Percentiles rank a stretch among this genome's conserved stretches.
Conservation (phyloP, 2,329 filamentous ascomycete species). For the Colletotrichum cordylinicola region DNA sequence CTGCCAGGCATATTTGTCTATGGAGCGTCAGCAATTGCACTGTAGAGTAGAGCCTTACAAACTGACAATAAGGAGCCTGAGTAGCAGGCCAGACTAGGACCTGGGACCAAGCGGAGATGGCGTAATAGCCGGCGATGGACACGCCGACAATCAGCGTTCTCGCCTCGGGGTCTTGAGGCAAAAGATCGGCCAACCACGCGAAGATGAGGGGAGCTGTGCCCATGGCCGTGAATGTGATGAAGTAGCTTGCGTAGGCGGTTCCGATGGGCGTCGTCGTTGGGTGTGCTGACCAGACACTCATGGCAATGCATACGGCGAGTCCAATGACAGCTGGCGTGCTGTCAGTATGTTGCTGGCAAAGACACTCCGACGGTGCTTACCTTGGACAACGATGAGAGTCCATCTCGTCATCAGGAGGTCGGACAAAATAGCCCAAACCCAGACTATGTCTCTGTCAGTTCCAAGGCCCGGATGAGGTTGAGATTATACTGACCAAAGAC, state of each 20-base stretch:
- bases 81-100: conserved; percentile 57
- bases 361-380: conserved; percentile 23
- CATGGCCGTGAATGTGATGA: conserved; percentile 52
- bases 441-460: conserved; percentile 38
- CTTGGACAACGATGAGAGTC: conserved; percentile 54
- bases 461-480: too few relatives aligned
- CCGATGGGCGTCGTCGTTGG: conserved; percentile 46
- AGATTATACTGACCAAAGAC: conserved; percentile 18
- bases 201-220: conserved; percentile 59
- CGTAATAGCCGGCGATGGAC: conserved; percentile 54
- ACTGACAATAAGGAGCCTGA: conserved; percentile 53
- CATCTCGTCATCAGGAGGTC: conserved; percentile 55
- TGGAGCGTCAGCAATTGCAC: neutral
- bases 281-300: conserved; percentile 58
- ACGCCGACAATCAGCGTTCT: conserved; percentile 54
- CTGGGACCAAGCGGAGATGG: conserved; percentile 56
- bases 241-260: conserved; percentile 56
- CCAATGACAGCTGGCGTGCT: conserved; percentile 41
- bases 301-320: conserved; percentile 53
- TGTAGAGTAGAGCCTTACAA: too few relatives aligned
- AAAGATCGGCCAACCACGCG: conserved; percentile 55
- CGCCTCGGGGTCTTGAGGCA: conserved; percentile 53
- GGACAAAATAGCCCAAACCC: conserved; percentile 59
- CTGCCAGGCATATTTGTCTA: conserved; percentile 54
- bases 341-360: neutral